These are phyloP conservation scores for Scutellaria baicalensis DNA, from an alignment of 257 asterid species.

Conservation along the genomic window DNA sequence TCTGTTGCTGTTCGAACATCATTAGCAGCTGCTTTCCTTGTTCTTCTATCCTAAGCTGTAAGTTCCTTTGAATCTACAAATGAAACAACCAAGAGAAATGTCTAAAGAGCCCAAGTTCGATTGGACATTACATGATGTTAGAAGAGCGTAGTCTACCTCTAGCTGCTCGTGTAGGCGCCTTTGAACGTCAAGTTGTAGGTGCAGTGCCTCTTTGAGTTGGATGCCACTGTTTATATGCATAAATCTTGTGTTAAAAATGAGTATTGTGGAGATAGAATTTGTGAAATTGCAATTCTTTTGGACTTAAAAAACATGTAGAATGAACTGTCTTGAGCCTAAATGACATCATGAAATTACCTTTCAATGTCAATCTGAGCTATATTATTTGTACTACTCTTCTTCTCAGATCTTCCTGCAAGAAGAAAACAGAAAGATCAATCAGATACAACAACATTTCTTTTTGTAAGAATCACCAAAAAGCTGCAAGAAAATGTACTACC, in stretches of 20 bases:
- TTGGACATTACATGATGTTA: neutral
- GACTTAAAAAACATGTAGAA: no score
- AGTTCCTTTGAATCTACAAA: slow-evolving; percentile 39
- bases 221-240: slow-evolving; percentile 36
- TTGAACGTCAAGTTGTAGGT: slow-evolving; percentile 70
- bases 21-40: slow-evolving; percentile 49
- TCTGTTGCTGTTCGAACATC: slow-evolving; percentile 64
- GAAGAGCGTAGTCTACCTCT: slow-evolving; percentile 33
- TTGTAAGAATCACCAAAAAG: neutral
- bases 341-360: slow-evolving; percentile 24
- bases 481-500: slow-evolving; percentile 43
- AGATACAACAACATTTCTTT: neutral
- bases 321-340: no score
- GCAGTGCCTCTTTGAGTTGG: slow-evolving; percentile 68
- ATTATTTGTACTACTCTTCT: slow-evolving; percentile 16
- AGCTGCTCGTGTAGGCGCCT: slow-evolving; percentile 66
- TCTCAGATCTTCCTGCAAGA: slow-evolving; percentile 51
- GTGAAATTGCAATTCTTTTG: no score
- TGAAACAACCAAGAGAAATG: neutral
- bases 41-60: slow-evolving; percentile 71
- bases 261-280: neutral
- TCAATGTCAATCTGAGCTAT: slow-evolving; percentile 28
- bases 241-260: neutral
- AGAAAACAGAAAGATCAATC: neutral
- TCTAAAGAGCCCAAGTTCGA: neutral